Base-by-base conservation (phyloP, 2,329 filamentous ascomycete species). In the Cyphellophora europaea region DNA sequence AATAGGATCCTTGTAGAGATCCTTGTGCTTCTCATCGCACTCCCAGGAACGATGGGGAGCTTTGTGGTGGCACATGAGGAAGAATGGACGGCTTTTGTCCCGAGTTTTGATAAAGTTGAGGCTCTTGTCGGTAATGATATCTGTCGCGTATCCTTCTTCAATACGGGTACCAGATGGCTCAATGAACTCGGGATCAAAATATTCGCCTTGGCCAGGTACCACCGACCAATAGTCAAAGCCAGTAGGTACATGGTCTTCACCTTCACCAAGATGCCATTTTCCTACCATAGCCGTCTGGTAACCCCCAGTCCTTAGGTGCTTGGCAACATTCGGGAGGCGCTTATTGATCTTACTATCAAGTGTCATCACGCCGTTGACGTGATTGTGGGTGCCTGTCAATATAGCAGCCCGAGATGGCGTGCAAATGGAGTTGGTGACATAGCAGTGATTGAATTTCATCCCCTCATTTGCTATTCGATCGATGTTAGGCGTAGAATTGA, bases 41-140 rank as follows among this genome's bases (percentile, higher is more conserved):
- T 72, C 67, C 69, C 69, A 72, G 11, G 56, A 61, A 3, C 67
- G 57, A 42, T 73, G 69, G 0, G 69, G 69, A 1, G 69, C 69
- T 43, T 73, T 73, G 48, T 73, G 69, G 42, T 72, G 69, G 45
- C 67, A 72, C 69, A 73, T 72, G 28, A 70, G 44, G 45, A 71
- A 72, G 50, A 72, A 72, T 0, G 67, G 67, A 37, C 54, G 54
- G 2, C 36, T 27, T 4, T 38, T 42, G 27, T 55, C 53, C 5
- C 55, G 52, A 13, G 49, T 30, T 19, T 53, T 47, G 12, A 70
- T 59, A 46, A 56, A 69, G 17, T 61, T 46, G 4, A 72, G 41
- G 15, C 55, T 61, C 49, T 69, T 71, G 37, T 71, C 61, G 0
- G 66, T 69, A 39, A 72, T 71, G 39, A 71, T 62, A 21, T 72